Evolutionary conservation across 225 moss, liverwort and hornwort species (phyloP).

Genomic region (Marchantia paleacea): DNA sequence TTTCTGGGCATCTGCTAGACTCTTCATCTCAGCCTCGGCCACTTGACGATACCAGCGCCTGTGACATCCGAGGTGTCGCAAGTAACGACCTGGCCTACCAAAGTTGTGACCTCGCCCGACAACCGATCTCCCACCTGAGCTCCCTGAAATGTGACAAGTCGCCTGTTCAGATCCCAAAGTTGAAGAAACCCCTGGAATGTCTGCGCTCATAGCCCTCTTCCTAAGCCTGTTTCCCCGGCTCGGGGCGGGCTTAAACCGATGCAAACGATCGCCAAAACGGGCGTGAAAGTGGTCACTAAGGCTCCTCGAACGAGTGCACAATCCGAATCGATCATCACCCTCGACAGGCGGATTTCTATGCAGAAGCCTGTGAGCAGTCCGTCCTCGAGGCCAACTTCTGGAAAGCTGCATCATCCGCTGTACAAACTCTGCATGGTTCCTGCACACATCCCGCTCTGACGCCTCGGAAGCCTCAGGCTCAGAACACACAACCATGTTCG

Average conservation of each 20-base stretch:
- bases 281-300: conserved; percentile 19
- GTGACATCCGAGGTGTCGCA: conserved; percentile 8
- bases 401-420: conserved; percentile 4
- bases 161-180: conserved; percentile 13
- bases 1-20: neutral
- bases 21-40: neutral
- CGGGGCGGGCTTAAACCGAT: conserved; percentile 12
- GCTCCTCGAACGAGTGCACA: neutral
- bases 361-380: conserved; percentile 9
- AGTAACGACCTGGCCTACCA: neutral
- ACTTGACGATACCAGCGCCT: neutral
- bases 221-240: neutral
- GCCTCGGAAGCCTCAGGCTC: neutral
- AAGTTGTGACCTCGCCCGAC: conserved; percentile 6
- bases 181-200: conserved; percentile 12
- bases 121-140: conserved; percentile 8
- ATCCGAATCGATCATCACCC: conserved; percentile 13
- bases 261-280: conserved; percentile 20
- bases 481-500: neutral
- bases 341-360: conserved; percentile 8
- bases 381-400: neutral
- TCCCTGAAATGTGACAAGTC: neutral
- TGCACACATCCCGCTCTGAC: neutral
- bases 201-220: conserved; percentile 17
- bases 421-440: neutral